Evolutionary conservation across 2,329 filamentous ascomycete genomes (phyloP), one percentile per base, ranked within the genome.

Genomic region (Pyrenochaeta sp.): DNA sequence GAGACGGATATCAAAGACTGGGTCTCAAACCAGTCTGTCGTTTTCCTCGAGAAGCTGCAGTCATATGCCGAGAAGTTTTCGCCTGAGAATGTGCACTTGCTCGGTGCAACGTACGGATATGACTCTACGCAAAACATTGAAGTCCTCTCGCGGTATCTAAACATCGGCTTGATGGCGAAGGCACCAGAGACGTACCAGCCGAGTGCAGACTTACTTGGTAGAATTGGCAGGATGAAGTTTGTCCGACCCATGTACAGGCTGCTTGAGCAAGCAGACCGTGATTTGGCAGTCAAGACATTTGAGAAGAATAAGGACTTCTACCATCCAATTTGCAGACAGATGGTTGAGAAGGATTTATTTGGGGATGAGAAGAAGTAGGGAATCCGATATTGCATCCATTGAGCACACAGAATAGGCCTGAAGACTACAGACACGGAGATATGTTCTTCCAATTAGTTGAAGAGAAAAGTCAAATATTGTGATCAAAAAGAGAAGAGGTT

Each of bases 161-260:
- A 87, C 48, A 85, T 97, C 30, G 91, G 91, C 1, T 83, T 99
- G 69, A 85, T 85, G 66, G 90, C 91, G 11, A 85, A 87, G 51
- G 90, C 92, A 66, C 76, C 83, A 45, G 84, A 82, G 51, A 85
- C 90, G 32, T 91, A 94, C 67, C 73, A 85, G 54, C 88, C 88
- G 1, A 86, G 91, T 0, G 87, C 89, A 1, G 85, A 90, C 53
- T 80, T 97, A 49, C 81, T 98, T 33, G 90, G 91, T 29, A 83
- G 83, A 46, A 92, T 97, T 20, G 95, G 95, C 11, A 83, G 95
- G 51, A 98, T 99, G 95, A 98, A 98, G 84, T 98, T 94, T 76
- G 94, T 98, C 54, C 83, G 94, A 42, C 92, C 94, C 18, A 78
- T 98, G 69, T 97, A 89, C 79, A 84, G 89, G 56, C 84, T 86